Evolutionary conservation across 805 yeast species (phyloP).

Genomic region (Danielozyma ontarioensis): DNA sequence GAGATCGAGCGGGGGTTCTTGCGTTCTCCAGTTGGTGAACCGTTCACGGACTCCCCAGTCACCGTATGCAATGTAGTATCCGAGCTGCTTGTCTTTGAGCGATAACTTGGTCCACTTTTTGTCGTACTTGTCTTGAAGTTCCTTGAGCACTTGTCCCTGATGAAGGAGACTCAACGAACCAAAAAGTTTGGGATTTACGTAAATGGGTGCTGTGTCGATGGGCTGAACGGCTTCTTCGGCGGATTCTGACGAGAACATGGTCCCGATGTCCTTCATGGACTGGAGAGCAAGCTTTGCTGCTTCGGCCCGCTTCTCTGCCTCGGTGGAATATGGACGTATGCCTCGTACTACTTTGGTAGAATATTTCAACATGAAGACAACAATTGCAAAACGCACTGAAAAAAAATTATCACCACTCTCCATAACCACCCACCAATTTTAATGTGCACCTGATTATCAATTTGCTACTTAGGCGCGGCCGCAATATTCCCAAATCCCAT

Average conservation of each 20-base stretch:
- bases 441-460: no score
- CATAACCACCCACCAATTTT: no score
- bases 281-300: constrained; percentile 37
- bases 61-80: constrained; percentile 63
- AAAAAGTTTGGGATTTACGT: constrained; percentile 30
- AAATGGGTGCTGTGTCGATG: constrained; percentile 42
- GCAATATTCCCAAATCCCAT: no score
- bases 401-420: no score
- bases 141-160: constrained; percentile 53
- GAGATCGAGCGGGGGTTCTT: constrained; percentile 50
- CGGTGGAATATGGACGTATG: background rate
- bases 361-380: no score
- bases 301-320: constrained; percentile 12
- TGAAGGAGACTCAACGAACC: constrained; percentile 38
- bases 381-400: no score
- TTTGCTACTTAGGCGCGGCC: no score
- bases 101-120: constrained; percentile 53
- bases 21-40: constrained; percentile 42
- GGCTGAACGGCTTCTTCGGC: constrained; percentile 41
- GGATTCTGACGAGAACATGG: constrained; percentile 28
- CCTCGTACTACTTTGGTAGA: no score
- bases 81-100: constrained; percentile 46
- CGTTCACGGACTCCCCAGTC: constrained; percentile 66
- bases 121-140: constrained; percentile 45
- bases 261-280: constrained; percentile 36